Base-by-base conservation (phyloP, 1,284 basidiomycete species). In the Lentinus polychrous region DNA sequence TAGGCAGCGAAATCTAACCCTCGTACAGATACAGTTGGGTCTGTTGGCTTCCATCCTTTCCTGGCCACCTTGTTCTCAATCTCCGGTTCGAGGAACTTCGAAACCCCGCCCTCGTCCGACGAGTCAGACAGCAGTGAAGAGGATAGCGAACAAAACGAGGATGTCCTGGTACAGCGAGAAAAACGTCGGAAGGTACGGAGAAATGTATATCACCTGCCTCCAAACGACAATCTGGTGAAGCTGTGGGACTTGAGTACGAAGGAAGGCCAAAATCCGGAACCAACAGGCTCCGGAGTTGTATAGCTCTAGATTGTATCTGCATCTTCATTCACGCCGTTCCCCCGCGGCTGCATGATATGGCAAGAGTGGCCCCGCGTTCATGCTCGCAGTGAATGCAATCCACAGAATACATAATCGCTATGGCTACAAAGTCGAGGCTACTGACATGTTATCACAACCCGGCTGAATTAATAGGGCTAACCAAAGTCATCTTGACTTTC, bases 401-500 rank as follows among this genome's bases (percentile, higher is more conserved):
- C 27, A 27, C 27, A 27, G 27, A n/a, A n/a, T n/a, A n/a, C n/a
- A n/a, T n/a, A n/a, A n/a, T n/a, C n/a, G n/a, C n/a, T n/a, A n/a
- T n/a, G n/a, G n/a, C n/a, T 27, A 27, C 27, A 27, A 27, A 27
- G 27, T 27, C 10, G 4, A 4, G 27, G 10, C 10, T 5, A 5
- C 27, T 27, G 10, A 27, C 27, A 27, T 27, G 27, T 5, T 34
- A 18, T 55, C 67, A 75, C 62, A 76, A 50, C 11, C 56, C 57
- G 18, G 61, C 64, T 14, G 83, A 82, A 64, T 87, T 77, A 17
- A 89, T 67, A 2, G 89, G 90, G 44, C 76, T 69, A n/a, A 86
- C 71, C 38, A 96, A 72, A 4, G 75, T 79, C 93, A 96, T 95
- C 67, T 86, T 91, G 7, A 96, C 93, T 57, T 86, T 86, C 8